These are phyloP conservation scores for Trichoderma citrinoviride DNA, from an alignment of 2,329 filamentous ascomycete genomes.

Conservation along the genomic window DNA sequence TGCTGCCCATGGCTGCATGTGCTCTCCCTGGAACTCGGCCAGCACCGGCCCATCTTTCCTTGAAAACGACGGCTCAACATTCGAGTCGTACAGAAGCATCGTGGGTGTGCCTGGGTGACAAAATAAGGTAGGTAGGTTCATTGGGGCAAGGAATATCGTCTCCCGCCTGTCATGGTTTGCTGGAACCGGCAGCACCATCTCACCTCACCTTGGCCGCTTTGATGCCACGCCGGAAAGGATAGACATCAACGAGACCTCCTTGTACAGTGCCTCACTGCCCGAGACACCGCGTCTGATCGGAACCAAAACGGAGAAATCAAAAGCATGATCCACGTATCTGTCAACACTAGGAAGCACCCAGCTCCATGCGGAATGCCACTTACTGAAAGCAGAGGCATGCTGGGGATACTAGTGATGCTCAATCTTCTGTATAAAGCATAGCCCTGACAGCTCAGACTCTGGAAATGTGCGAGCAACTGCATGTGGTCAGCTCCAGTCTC, in stretches of 20 bases:
- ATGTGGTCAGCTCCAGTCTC: constrained; percentile 2
- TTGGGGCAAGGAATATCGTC: neutral
- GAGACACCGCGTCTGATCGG: neutral
- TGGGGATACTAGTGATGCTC: neutral
- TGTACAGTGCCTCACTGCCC: too few relatives aligned
- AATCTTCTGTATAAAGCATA: constrained; percentile 3
- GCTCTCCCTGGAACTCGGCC: neutral
- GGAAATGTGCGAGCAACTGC: neutral
- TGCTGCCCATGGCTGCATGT: neutral
- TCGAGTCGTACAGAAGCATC: neutral
- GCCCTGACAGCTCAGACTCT: constrained; percentile 12
- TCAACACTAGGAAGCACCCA: neutral
- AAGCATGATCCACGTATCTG: too few relatives aligned
- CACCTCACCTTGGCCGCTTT: neutral
- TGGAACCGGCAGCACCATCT: neutral
- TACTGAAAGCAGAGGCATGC: too few relatives aligned
- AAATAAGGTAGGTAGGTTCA: too few relatives aligned
- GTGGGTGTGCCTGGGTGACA: too few relatives aligned
- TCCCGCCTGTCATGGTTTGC: neutral
- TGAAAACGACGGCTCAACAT: neutral
- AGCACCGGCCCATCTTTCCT: neutral
- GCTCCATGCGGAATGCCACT: neutral
- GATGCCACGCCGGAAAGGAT: neutral
- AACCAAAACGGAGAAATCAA: too few relatives aligned
- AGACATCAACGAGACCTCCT: too few relatives aligned